These are phyloP conservation scores for Penstemon eatonii DNA, from an alignment of 257 asterid genomes.

Conservation along the genomic window DNA sequence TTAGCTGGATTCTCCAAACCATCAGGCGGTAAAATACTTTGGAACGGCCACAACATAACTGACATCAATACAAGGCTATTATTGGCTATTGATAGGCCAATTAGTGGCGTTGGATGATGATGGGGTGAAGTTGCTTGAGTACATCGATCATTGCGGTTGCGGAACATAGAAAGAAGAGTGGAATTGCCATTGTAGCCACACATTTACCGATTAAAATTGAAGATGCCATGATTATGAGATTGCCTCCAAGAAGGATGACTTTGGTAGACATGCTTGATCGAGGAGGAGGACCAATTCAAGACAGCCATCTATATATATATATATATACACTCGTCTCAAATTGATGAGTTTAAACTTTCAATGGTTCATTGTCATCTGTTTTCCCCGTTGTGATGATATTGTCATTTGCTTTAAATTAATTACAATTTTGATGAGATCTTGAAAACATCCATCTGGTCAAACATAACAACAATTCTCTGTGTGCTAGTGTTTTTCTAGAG, in stretches of 20 bases:
- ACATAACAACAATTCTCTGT: too few relatives aligned
- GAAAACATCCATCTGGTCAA: too few relatives aligned
- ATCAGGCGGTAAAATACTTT: slow-evolving; percentile 79
- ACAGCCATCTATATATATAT: too few relatives aligned
- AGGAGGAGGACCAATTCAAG: slow-evolving; percentile 32
- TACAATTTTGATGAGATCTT: too few relatives aligned
- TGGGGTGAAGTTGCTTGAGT: slow-evolving; percentile 69
- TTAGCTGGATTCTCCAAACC: slow-evolving; percentile 81
- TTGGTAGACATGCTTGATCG: slow-evolving; percentile 59
- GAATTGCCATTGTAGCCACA: slow-evolving; percentile 63
- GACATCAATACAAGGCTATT: slow-evolving; percentile 80
- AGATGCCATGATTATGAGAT: slow-evolving; percentile 49
- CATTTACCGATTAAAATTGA: slow-evolving; percentile 64
- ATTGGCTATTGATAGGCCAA: slow-evolving; percentile 79
- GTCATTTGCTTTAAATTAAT: too few relatives aligned
- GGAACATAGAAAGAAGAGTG: slow-evolving; percentile 78
- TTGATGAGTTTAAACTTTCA: too few relatives aligned
- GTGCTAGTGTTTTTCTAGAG: too few relatives aligned
- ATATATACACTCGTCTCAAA: too few relatives aligned
- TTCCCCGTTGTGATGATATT: too few relatives aligned
- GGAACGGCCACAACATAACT: slow-evolving; percentile 85
- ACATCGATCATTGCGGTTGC: slow-evolving; percentile 37
- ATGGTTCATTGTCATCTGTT: too few relatives aligned
- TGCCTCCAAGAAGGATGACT: slow-evolving; percentile 58
- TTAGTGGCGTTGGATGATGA: slow-evolving; percentile 78